Conservation (phyloP, 2,329 filamentous ascomycete species). For the Eutypa lata region DNA sequence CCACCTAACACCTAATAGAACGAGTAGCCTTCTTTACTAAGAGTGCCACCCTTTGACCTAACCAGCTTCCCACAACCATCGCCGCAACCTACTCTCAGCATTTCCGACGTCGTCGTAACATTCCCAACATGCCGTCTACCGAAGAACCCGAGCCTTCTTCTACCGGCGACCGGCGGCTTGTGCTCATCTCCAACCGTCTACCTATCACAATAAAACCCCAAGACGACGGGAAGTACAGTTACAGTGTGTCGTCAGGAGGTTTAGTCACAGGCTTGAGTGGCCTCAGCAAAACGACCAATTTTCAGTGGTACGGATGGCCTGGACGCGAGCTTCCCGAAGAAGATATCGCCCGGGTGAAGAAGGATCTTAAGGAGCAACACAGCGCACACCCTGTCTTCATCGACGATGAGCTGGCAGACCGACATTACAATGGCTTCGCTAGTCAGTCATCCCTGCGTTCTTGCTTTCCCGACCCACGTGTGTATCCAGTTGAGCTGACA, state of each 20-base stretch:
- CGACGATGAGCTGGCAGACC: slow-evolving; percentile 87
- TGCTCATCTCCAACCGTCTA: slow-evolving; percentile 90
- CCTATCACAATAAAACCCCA: slow-evolving; percentile 95
- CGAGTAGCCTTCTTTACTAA: too few species aligned
- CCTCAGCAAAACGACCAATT: slow-evolving; percentile 85
- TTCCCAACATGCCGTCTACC: slow-evolving; percentile 16
- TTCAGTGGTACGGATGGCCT: slow-evolving; percentile 99
- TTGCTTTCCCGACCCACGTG: slow-evolving; percentile 1
- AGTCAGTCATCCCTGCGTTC: slow-evolving; percentile 54
- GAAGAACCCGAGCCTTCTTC: slow-evolving; percentile 17
- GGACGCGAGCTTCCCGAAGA: slow-evolving; percentile 86
- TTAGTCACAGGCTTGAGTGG: slow-evolving; percentile 92
- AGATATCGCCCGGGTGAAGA: slow-evolving; percentile 71
- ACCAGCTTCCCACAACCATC: too few species aligned
- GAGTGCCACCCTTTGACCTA: too few species aligned
- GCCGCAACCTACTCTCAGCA: background rate
- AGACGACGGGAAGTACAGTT: slow-evolving; percentile 87
- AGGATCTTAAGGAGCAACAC: slow-evolving; percentile 81
- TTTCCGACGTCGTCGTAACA: background rate
- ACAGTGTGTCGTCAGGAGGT: slow-evolving; percentile 95
- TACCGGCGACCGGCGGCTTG: slow-evolving; percentile 46
- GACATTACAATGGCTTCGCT: slow-evolving; percentile 97
- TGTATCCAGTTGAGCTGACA: slow-evolving; percentile 4
- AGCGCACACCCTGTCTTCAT: slow-evolving; percentile 90
- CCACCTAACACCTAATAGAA: too few species aligned